Evolutionary conservation across 129 eudicot species (phyloP), one percentile per base, ranked within the genome.

Genomic region (Kitagawia praeruptora): DNA sequence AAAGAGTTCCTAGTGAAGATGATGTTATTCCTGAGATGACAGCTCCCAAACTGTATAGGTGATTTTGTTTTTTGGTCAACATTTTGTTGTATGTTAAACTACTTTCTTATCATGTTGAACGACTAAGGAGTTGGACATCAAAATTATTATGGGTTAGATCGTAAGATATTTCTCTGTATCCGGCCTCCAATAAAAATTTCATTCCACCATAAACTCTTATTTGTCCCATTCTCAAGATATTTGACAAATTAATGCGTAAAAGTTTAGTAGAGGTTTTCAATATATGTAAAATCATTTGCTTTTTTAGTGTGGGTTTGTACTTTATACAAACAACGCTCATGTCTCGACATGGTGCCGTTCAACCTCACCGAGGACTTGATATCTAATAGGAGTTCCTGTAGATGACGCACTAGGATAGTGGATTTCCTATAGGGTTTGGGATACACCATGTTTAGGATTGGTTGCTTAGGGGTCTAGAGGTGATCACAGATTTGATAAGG

Each of bases 1-100:
- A 91, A 84, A 92, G 88, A 82, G 90, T 96, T 67, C 82, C 86
- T 34, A 87, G 87, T 85, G 99, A 96, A 80, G 99, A 96, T 83
- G 99, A 96, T 85, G 79, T 96, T 63, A 75, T 92, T 81, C 89
- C 89, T 2, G 99, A 96, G 80, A 91, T 78, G 83, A 89, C 93
- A 54, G 78, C 96, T 46, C 88, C 98, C 28, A 86, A 87, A 70
- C 97, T 92, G 37, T 88, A 89, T 74, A 86, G 97, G 99, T 92
- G 81, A 70, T 82, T 23, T 13, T 77, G 47, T 39, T 53, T 73
- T 77, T 46, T n/a, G 13, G 4, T 70, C 53, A 66, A 58, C 53
- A 38, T 70, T 70, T 21, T 64, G 34, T 49, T 42, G 13, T 28
- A 58, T 66, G 72, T 34, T 28, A 13, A 31, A 31, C 37, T 28